Percentiles rank a stretch among this genome's conserved stretches.
These are phyloP conservation scores for Dacryopinax spathularia DNA, from an alignment of 768 basidiomycete species.

Conservation along the genomic window DNA sequence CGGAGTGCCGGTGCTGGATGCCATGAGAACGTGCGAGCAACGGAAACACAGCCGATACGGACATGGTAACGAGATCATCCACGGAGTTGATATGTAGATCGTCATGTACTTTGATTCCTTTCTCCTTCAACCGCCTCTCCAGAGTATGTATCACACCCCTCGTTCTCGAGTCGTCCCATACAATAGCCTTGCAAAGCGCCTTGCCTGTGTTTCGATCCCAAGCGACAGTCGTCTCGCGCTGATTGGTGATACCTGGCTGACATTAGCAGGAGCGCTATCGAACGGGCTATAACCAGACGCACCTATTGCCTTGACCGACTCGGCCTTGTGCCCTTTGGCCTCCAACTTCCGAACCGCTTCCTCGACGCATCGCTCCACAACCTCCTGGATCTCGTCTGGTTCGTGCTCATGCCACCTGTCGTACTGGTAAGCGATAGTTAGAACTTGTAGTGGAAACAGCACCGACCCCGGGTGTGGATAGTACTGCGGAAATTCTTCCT, in stretches of 20 bases:
- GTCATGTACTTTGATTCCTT: slow-evolving; percentile 52
- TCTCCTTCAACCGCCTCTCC: slow-evolving; percentile 51
- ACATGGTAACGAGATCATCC: neutral
- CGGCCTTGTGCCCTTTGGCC: slow-evolving; percentile 56
- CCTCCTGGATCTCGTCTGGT: slow-evolving; percentile 61
- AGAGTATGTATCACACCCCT: slow-evolving; percentile 71
- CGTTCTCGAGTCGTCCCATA: slow-evolving; percentile 94
- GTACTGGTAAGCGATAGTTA: neutral
- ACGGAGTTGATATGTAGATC: neutral
- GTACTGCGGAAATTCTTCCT: slow-evolving; percentile 88
- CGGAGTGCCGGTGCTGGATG: slow-evolving; percentile 69
- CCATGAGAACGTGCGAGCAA: no score
- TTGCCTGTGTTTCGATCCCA: slow-evolving; percentile 88
- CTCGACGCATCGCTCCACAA: slow-evolving; percentile 61
- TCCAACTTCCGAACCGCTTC: slow-evolving; percentile 58
- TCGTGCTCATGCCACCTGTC: slow-evolving; percentile 92
- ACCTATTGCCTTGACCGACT: slow-evolving; percentile 88
- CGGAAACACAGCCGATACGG: neutral
- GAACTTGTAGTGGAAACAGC: neutral
- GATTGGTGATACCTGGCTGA: slow-evolving; percentile 75
- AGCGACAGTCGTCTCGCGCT: slow-evolving; percentile 86
- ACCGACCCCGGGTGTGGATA: slow-evolving; percentile 72
- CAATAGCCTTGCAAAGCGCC: slow-evolving; percentile 76
- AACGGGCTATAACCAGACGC: slow-evolving; percentile 19
- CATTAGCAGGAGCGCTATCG: slow-evolving; percentile 15